These are phyloP conservation scores for Tetracladium maxilliforme DNA, from an alignment of 2,329 filamentous ascomycete genomes.

Conservation along the genomic window DNA sequence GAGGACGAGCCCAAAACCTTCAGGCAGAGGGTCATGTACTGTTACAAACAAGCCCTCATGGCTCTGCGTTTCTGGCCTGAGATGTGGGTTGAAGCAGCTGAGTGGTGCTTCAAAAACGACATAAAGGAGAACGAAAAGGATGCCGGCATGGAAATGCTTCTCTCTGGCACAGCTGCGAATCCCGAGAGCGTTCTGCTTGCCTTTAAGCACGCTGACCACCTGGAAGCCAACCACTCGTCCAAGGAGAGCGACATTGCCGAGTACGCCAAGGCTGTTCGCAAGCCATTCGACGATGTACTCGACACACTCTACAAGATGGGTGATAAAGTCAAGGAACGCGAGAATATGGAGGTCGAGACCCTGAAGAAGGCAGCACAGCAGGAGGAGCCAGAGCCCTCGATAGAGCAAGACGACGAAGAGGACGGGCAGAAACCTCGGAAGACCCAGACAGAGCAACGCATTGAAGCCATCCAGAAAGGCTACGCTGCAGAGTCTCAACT, in stretches of 20 bases:
- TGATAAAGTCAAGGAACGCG: conserved; percentile 52
- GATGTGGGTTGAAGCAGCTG: conserved; percentile 87
- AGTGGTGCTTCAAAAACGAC: conserved; percentile 77
- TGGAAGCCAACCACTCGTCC: conserved; percentile 64
- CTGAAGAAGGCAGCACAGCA: conserved; percentile 31
- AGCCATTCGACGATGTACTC: conserved; percentile 70
- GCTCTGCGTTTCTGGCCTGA: conserved; percentile 88
- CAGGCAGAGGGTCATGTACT: conserved; percentile 69
- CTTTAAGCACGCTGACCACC: conserved; percentile 75
- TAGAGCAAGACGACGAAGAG: conserved; percentile 36
- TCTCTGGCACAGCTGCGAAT: conserved; percentile 74
- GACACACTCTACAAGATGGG: conserved; percentile 80
- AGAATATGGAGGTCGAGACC: conserved; percentile 40
- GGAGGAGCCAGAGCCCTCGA: conserved; percentile 21
- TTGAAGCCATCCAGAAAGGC: conserved; percentile 46
- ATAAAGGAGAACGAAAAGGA: conserved; percentile 54
- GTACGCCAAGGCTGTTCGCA: conserved; percentile 50
- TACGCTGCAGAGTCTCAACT: conserved; percentile 60
- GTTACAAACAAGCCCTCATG: conserved; percentile 90
- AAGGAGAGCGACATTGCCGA: conserved; percentile 59
- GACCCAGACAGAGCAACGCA: conserved; percentile 40
- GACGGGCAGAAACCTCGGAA: conserved; percentile 18
- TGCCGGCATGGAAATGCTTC: conserved; percentile 53
- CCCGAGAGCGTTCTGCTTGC: conserved; percentile 86
- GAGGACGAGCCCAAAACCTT: conserved; percentile 64